Evolutionary conservation across 768 basidiomycete species (phyloP), one percentile per base, ranked within the genome.

Genomic region (Boletus edulis): DNA sequence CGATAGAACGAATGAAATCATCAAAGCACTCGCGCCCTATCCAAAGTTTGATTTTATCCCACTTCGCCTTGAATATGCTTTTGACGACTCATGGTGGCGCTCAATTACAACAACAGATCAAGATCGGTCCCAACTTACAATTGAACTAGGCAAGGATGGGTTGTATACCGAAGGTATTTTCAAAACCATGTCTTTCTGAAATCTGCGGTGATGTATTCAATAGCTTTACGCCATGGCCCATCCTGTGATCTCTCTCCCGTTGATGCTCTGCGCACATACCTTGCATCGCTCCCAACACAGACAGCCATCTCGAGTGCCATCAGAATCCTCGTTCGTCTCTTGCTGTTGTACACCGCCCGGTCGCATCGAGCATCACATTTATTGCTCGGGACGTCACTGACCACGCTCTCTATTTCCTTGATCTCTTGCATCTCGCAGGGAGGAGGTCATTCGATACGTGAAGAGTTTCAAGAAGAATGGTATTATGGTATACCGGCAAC

Each of bases 401-500:
- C 91, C 2, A 83, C 85, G 0, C 74, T 93, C 1, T 89, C 91
- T 0, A 79, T 92, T 32, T 81, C 82, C 20, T 72, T 92, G 20
- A 86, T 92, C 54, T 84, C 88, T 4, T 82, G 80, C 12, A 83
- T 93, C 42, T 78, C 87, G 0, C 86, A 88, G 66, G 91, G 91
- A 13, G 83, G 84, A 3, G 91, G 91, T 0, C 89, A 85, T 67
- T 75, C 79, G 4, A 78, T 92, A 13, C 77, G 73, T 13, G 84
- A 88, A 63, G 86, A 90, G 61, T 75, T 80, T 18, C 80, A 84
- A 62, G 91, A 92, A 65, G 84, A 86, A 52, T 92, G 89, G 90
- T 55, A 62, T 13, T 70, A 79, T 11, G 57, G 43, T 37, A 34
- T 22, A 51, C 48, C 38, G 18, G 56, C 55, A 42, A 49, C 40